Evolutionary conservation across 495 filamentous ascomycete genomes (phyloP).

Genomic region (Podospora tetraspora): DNA sequence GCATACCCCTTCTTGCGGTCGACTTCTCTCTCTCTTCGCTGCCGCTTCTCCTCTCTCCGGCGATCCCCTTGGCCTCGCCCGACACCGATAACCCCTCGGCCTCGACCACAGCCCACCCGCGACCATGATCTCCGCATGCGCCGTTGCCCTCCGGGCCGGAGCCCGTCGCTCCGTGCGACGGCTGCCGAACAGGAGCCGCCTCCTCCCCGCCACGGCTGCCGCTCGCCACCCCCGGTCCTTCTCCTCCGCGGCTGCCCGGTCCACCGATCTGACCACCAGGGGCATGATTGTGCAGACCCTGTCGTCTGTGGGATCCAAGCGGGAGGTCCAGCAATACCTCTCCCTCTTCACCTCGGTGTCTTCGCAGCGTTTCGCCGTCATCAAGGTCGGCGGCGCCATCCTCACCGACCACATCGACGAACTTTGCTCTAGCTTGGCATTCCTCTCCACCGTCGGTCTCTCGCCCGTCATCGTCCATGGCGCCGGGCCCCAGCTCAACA

Average conservation of each 20-base stretch:
- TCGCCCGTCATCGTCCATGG: slow-evolving; percentile 97
- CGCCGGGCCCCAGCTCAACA: slow-evolving; percentile 93
- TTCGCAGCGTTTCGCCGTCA: slow-evolving; percentile 96
- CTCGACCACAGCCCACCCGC: neutral
- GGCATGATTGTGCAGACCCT: slow-evolving; percentile 89
- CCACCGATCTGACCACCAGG: slow-evolving; percentile 57
- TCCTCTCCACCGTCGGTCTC: slow-evolving; percentile 92
- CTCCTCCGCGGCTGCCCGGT: slow-evolving; percentile 34
- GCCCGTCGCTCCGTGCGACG: slow-evolving; percentile 40
- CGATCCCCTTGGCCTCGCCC: neutral
- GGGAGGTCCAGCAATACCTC: slow-evolving; percentile 96
- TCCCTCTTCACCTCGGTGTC: slow-evolving; percentile 97
- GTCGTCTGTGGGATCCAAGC: slow-evolving; percentile 93
- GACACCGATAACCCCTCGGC: neutral
- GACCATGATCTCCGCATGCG: slow-evolving; percentile 34
- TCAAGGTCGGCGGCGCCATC: slow-evolving; percentile 97
- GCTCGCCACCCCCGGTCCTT: slow-evolving; percentile 24
- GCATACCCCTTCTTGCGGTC: slow-evolving; percentile 14
- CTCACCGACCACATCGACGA: slow-evolving; percentile 91
- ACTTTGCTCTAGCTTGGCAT: slow-evolving; percentile 79
- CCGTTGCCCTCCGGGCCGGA: slow-evolving; percentile 40
- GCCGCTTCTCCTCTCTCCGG: slow-evolving; percentile 6
- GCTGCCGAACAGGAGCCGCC: slow-evolving; percentile 26
- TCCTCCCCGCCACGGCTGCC: slow-evolving; percentile 22
- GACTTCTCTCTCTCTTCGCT: neutral